Percentiles rank a stretch among this genome's conserved stretches.
Evolutionary conservation across 2,329 filamentous ascomycete species (phyloP).

Genomic region (Aspergillus arachidicola): DNA sequence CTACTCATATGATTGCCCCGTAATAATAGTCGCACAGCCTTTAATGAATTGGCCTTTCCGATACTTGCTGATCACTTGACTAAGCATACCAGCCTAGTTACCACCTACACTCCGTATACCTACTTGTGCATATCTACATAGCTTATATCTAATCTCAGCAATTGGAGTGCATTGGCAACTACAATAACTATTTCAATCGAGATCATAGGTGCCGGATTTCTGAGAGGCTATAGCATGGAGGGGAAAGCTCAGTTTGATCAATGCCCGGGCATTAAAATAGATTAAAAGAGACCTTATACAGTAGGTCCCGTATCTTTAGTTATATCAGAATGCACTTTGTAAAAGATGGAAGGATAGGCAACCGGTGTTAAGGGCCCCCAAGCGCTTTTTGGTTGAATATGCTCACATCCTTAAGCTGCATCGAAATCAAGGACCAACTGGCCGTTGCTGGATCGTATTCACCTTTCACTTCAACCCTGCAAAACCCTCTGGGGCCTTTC

Average conservation of each 20-base stretch:
- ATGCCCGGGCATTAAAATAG: background rate
- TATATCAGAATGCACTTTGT: background rate
- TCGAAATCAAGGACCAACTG: conserved; percentile 33
- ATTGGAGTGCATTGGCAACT: background rate
- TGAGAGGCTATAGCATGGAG: background rate
- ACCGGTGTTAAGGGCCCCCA: conserved; percentile 15
- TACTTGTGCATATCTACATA: background rate
- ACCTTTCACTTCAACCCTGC: conserved; percentile 38
- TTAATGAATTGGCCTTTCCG: no score
- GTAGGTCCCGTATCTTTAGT: background rate
- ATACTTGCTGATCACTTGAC: background rate
- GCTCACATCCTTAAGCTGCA: conserved; percentile 36
- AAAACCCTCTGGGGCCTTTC: conserved; percentile 36
- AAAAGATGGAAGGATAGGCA: no score
- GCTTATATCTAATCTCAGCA: background rate
- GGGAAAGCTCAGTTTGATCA: background rate
- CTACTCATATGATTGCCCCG: background rate
- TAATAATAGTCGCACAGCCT: no score
- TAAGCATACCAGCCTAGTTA: background rate
- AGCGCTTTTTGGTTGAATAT: conserved; percentile 31
- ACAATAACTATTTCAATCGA: background rate
- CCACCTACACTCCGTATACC: background rate
- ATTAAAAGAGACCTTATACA: background rate
- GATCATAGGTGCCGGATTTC: background rate
- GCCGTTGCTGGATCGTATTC: conserved; percentile 38